phyloP scores from a whole-genome alignment of 371 early-diverging fungal species.

The Apophysomyces trapeziformis region DNA sequence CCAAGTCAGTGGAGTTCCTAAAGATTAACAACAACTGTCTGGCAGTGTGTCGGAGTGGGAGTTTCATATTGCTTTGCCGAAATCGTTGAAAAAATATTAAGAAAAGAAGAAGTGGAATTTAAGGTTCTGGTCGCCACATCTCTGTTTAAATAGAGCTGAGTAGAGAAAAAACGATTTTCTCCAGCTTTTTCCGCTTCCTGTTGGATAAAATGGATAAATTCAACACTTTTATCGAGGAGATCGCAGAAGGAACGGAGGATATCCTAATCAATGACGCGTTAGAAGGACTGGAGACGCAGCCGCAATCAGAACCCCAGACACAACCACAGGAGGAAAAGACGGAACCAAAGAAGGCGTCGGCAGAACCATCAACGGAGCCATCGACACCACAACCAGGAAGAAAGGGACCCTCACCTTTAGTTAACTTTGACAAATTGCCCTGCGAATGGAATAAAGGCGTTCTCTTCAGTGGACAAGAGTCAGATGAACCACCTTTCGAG shows the following conservation, averaged over 20 bases:
- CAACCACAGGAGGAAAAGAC: too few species aligned
- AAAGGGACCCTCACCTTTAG: neutral
- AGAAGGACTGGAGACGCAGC: too few species aligned
- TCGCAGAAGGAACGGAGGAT: neutral
- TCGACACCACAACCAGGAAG: neutral
- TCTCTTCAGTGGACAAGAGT: neutral
- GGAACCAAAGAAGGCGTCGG: neutral
- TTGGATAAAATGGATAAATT: neutral
- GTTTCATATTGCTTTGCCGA: too few species aligned
- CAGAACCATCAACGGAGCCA: neutral
- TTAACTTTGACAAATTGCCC: neutral
- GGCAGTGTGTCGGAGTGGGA: too few species aligned
- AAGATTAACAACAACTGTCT: too few species aligned
- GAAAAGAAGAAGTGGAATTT: too few species aligned
- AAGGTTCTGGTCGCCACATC: neutral
- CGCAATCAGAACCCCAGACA: too few species aligned
- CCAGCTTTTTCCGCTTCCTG: neutral
- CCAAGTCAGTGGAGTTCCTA: too few species aligned
- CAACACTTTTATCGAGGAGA: neutral
- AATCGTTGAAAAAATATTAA: too few species aligned
- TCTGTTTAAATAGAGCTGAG: neutral
- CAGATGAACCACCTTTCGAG: neutral
- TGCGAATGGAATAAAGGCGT: conserved; percentile 4
- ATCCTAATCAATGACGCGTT: neutral
- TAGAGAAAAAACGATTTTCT: neutral